Base-by-base conservation (phyloP, 78 protist genomes). In the Dictyostelium capitatum region DNA sequence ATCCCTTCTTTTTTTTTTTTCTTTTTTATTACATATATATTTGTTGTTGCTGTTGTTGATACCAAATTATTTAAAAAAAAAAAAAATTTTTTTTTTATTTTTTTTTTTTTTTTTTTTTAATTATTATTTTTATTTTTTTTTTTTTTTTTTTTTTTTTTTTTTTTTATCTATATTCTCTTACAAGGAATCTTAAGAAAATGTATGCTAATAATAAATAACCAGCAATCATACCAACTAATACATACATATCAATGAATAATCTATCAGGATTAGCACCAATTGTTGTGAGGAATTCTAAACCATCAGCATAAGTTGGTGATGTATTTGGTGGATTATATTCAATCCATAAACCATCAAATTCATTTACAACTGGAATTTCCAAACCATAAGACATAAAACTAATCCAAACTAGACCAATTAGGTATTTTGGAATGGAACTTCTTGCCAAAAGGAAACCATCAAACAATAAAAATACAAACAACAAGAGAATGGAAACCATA, bases 371-470 rank as follows among this genome's bases (percentile, higher is more conserved):
- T 2, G 91, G 89, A 23, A 91, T 82, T 23, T 91, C 95, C 53
- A 91, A 47, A 25, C 90, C 90, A 51, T 83, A 91, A 0, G 92
- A 83, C 92, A 91, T 77, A 51, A 83, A 75, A n/a, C 90, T 78
- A 12, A 78, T 15, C 87, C 82, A 65, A 32, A 62, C 75, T 57
- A 78, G 59, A 54, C 74, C 75, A 23, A 50, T 20, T 3, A 81
- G 17, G 30, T 77, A 91, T 12, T 59, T 54, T 1, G 92, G 92
- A 30, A 77, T 46, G 28, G 95, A 80, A n/a, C 73, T 74, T 67
- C 80, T 80, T n/a, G 84, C 89, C 79, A 93, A 57, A 14, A 93
- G 72, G 96, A 93, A 93, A 37, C 96, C 96, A 67, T 89, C 93
- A 56, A 93, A 93, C 41, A 93, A 53, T 43, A 93, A 51, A 37